A percentile compares a stretch with the other conserved stretches of the same genome.
Conservation (phyloP, 139 green algal genomes). For the Yamagishiella unicocca region DNA sequence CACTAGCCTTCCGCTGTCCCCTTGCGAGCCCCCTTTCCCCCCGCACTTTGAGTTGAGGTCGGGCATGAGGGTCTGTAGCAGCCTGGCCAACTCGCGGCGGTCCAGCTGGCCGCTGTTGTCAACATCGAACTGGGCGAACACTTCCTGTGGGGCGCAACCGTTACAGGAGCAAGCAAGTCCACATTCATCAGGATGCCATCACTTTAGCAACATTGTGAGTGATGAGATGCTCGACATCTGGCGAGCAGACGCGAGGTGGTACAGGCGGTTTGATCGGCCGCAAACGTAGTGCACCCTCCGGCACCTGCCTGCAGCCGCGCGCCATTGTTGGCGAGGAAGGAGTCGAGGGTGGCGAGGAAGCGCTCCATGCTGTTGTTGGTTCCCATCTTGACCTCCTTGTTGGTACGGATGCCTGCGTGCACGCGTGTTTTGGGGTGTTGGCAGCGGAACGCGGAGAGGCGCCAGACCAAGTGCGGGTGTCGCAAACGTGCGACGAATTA, state of each 20-base stretch:
- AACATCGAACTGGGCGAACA: constrained; percentile 59
- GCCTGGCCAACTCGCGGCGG: constrained; percentile 51
- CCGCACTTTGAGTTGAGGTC: constrained; percentile 32
- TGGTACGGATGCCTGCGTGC: constrained; percentile 51
- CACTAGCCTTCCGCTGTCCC: too few relatives aligned
- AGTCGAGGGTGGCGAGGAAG: constrained; percentile 61
- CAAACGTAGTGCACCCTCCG: too few relatives aligned
- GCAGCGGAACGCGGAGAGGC: too few relatives aligned
- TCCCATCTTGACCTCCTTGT: constrained; percentile 54
- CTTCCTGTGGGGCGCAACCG: too few relatives aligned
- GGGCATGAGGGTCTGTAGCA: constrained; percentile 59
- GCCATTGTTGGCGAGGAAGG: constrained; percentile 46
- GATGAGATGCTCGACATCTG: too few relatives aligned
- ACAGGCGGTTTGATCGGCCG: too few relatives aligned
- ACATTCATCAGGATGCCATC: too few relatives aligned
- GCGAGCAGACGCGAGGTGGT: too few relatives aligned
- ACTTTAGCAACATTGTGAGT: too few relatives aligned
- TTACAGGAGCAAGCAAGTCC: too few relatives aligned
- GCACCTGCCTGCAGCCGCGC: constrained; percentile 39
- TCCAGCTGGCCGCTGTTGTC: constrained; percentile 58
- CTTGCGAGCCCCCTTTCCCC: background rate
- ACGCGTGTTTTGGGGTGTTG: background rate
- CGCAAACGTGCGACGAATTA: background rate
- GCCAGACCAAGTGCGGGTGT: too few relatives aligned
- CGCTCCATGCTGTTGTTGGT: constrained; percentile 57